Conservation (phyloP, 495 filamentous ascomycete species). For the Penicillium dipodomyicola region DNA sequence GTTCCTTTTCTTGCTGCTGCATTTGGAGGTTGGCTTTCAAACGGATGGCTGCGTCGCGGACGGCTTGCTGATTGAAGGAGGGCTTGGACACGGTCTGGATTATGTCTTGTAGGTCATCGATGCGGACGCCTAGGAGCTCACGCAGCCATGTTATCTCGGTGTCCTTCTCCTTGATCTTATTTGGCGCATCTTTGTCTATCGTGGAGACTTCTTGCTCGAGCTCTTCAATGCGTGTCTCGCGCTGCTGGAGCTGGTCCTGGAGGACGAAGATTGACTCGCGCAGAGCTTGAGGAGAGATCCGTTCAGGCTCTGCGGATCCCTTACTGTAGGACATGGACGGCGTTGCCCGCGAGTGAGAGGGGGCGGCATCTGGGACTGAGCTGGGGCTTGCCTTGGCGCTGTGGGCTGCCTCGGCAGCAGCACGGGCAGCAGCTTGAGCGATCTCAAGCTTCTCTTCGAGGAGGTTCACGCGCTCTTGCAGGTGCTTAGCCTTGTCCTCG, state of each 20-base stretch:
- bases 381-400: constrained; percentile 49
- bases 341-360: constrained; percentile 37
- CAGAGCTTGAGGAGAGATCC: constrained; percentile 88
- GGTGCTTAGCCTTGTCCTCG: constrained; percentile 72
- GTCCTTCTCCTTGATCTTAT: constrained; percentile 81
- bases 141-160: constrained; percentile 95
- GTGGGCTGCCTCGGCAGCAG: constrained; percentile 82
- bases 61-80: constrained; percentile 66
- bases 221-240: constrained; percentile 81
- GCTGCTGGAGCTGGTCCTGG: constrained; percentile 93
- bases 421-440: constrained; percentile 82
- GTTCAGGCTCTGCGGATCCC: constrained; percentile 64
- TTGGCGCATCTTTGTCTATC: constrained; percentile 68
- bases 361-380: constrained; percentile 22
- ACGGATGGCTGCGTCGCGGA: constrained; percentile 87
- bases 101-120: constrained; percentile 89
- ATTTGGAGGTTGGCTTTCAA: constrained; percentile 94
- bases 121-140: constrained; percentile 84
- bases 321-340: constrained; percentile 44
- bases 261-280: constrained; percentile 94
- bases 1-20: constrained; percentile 91
- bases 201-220: constrained; percentile 69
- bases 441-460: constrained; percentile 89
- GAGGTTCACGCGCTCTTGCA: constrained; percentile 75
- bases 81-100: constrained; percentile 74